Percentiles rank a stretch among this genome's conserved stretches.
These are phyloP conservation scores for Termitomyces sp. DNA, from an alignment of 768 basidiomycete species.

Conservation along the genomic window DNA sequence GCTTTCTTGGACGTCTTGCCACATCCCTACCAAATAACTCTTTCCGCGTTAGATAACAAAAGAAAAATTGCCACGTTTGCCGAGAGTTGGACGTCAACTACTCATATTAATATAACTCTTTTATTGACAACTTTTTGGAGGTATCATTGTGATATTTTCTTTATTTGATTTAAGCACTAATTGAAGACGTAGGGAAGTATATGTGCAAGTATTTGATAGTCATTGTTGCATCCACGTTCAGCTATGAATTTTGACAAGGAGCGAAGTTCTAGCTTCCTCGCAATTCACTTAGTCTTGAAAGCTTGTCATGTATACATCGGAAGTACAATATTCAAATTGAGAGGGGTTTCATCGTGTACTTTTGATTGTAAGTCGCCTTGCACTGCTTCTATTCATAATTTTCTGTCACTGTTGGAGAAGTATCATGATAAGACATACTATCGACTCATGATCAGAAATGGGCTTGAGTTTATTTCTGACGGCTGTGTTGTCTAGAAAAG, in stretches of 20 bases:
- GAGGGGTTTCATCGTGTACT: background rate
- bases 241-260: background rate
- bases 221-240: background rate
- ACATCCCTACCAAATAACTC: conserved; percentile 24
- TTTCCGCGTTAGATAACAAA: conserved; percentile 30
- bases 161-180: conserved; percentile 7
- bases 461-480: too few relatives aligned
- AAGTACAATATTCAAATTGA: background rate
- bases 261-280: background rate
- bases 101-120: conserved; percentile 9
- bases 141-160: conserved; percentile 18
- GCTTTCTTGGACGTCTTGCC: conserved; percentile 20
- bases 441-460: too few relatives aligned
- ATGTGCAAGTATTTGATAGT: background rate
- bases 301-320: background rate
- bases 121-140: conserved; percentile 8
- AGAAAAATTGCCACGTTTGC: conserved; percentile 19
- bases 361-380: background rate
- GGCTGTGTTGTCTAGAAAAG: too few relatives aligned
- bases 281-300: background rate
- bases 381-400: background rate
- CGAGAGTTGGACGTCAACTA: conserved; percentile 13
- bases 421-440: background rate
- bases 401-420: background rate
- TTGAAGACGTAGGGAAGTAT: conserved; percentile 10